These are phyloP conservation scores for Colletotrichum endophyticum DNA, from an alignment of 2,329 filamentous ascomycete genomes.

Conservation along the genomic window DNA sequence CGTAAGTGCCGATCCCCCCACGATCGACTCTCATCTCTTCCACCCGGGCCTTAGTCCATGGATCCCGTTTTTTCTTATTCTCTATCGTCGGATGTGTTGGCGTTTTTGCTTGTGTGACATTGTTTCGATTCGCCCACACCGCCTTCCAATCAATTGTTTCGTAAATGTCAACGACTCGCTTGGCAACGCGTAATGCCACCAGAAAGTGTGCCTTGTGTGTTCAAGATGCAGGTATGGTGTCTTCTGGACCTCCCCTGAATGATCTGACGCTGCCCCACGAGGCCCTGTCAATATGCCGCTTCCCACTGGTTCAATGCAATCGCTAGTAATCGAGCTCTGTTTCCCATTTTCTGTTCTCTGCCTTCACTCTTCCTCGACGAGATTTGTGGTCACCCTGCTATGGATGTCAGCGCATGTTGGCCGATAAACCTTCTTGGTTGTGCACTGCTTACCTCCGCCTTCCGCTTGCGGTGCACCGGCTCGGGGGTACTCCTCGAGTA, in stretches of 20 bases:
- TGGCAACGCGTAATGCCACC: not conserved
- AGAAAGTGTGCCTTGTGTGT: not conserved
- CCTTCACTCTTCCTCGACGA: conserved; percentile 31
- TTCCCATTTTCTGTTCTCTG: conserved; percentile 24
- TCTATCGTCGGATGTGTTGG: not conserved
- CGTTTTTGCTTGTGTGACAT: not conserved
- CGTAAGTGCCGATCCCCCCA: conserved; percentile 14
- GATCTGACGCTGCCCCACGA: not conserved
- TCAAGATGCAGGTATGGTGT: not conserved
- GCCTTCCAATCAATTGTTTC: not conserved
- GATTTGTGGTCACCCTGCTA: conserved; percentile 36
- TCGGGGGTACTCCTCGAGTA: conserved; percentile 62
- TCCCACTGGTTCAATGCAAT: not conserved
- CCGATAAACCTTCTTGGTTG: not conserved
- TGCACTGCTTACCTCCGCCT: conserved; percentile 65
- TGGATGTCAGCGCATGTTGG: conserved; percentile 23
- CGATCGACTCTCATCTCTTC: not conserved
- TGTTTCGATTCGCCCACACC: not conserved
- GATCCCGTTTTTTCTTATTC: not conserved
- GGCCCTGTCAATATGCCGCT: not conserved
- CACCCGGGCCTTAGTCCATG: too few relatives aligned
- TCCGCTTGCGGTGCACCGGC: conserved; percentile 74
- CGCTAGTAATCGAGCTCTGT: conserved; percentile 8
- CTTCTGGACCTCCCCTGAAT: not conserved
- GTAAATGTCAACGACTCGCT: not conserved